Evolutionary conservation across 495 filamentous ascomycete species (phyloP).

Genomic region (Penicillium bialowiezense): DNA sequence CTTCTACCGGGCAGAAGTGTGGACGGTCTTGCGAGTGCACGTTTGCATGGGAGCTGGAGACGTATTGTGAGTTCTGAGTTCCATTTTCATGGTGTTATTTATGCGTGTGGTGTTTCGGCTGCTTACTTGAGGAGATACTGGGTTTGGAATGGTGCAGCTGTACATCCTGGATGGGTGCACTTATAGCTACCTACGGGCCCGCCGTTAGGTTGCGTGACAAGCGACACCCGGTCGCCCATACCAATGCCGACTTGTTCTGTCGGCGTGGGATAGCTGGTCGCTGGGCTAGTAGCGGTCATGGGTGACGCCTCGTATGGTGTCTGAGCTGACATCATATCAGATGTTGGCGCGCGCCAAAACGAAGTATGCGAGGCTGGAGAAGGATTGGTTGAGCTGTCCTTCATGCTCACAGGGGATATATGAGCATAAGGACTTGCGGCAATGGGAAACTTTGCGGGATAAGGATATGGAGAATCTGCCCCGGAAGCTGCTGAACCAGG

Average conservation of each 20-base stretch:
- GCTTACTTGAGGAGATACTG: slow-evolving; percentile 78
- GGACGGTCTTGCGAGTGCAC: slow-evolving; percentile 89
- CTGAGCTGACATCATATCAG: slow-evolving; percentile 21
- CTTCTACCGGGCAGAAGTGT: slow-evolving; percentile 84
- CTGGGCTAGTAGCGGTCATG: slow-evolving; percentile 33
- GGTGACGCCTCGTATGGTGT: slow-evolving; percentile 29
- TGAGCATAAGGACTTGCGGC: slow-evolving; percentile 41
- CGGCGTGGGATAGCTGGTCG: slow-evolving; percentile 42
- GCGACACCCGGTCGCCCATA: slow-evolving; percentile 23
- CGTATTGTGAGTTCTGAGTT: neutral
- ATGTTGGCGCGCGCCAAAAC: slow-evolving; percentile 23
- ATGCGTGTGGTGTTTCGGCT: neutral
- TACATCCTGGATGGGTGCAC: slow-evolving; percentile 74
- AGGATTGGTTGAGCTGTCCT: slow-evolving; percentile 37
- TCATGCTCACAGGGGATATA: slow-evolving; percentile 38
- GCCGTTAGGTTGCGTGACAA: slow-evolving; percentile 24
- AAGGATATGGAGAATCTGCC: slow-evolving; percentile 32
- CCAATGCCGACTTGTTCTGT: slow-evolving; percentile 31
- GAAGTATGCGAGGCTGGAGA: slow-evolving; percentile 36
- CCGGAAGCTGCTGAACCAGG: slow-evolving; percentile 30
- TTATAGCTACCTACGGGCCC: slow-evolving; percentile 42
- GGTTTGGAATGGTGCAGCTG: slow-evolving; percentile 84
- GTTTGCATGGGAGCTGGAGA: slow-evolving; percentile 89
- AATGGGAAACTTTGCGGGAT: slow-evolving; percentile 24
- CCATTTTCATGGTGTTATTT: neutral